A percentile compares a stretch with the other conserved stretches of the same genome.
Conservation (phyloP, 805 yeast genomes). For the Citeromyces matritensis region DNA sequence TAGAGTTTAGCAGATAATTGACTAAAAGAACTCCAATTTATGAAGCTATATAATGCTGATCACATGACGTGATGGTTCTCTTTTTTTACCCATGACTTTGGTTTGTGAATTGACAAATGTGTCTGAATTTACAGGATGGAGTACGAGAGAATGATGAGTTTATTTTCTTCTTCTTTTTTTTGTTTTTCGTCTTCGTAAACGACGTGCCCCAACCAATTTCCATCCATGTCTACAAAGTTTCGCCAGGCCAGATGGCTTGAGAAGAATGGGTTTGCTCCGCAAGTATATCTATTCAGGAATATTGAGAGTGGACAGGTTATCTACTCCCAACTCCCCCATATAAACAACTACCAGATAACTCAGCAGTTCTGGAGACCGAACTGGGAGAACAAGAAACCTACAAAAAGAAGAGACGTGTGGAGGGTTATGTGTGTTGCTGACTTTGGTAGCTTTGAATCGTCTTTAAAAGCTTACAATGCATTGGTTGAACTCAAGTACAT, state of each 20-base stretch:
- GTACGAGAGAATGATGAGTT: no score
- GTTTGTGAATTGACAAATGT: no score
- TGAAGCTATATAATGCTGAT: no score
- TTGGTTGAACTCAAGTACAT: conserved; percentile 58
- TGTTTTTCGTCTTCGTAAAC: not conserved
- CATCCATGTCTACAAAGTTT: conserved; percentile 19
- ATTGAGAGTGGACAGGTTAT: conserved; percentile 81
- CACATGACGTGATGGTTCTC: no score
- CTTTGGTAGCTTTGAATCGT: conserved; percentile 41
- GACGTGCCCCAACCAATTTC: no score
- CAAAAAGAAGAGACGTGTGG: conserved; percentile 79
- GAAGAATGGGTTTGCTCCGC: conserved; percentile 60
- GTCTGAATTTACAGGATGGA: no score
- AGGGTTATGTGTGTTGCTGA: conserved; percentile 77
- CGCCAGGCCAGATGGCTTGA: conserved; percentile 46
- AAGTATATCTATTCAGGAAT: conserved; percentile 71
- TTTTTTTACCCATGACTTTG: no score
- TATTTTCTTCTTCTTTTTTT: not conserved
- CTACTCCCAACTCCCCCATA: conserved; percentile 71
- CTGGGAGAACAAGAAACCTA: conserved; percentile 79
- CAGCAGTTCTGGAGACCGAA: conserved; percentile 69
- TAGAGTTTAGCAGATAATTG: no score
- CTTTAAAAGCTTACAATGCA: conserved; percentile 61
- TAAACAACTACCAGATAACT: conserved; percentile 40
- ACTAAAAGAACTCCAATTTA: no score